These are phyloP conservation scores for Clausena lansium DNA, from an alignment of 345 rosid genomes.

Conservation along the genomic window DNA sequence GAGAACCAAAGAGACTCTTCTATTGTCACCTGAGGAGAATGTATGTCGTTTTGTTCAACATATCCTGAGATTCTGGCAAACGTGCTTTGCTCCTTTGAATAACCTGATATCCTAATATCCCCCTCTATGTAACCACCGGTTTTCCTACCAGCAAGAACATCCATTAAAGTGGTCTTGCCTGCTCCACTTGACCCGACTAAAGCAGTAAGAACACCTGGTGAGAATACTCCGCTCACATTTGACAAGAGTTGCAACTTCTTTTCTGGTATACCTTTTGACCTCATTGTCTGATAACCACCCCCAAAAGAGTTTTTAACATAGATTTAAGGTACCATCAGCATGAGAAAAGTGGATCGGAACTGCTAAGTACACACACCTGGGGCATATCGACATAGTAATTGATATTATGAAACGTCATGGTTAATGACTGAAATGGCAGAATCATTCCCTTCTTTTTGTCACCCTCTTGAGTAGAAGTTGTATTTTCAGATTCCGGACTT, in stretches of 20 bases:
- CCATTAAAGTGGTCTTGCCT: background rate
- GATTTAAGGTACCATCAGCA: background rate
- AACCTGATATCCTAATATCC: background rate
- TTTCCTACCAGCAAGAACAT: conserved; percentile 5
- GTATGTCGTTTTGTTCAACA: background rate
- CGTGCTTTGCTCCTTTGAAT: background rate
- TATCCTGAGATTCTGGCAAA: conserved; percentile 3
- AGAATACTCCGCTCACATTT: background rate
- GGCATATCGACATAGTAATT: conserved; percentile 94
- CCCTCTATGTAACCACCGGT: conserved; percentile 5
- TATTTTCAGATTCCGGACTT: background rate
- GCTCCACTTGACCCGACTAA: background rate
- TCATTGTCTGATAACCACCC: background rate
- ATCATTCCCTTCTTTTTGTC: conserved; percentile 77
- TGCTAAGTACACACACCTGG: conserved; percentile 37
- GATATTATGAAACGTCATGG: conserved; percentile 89
- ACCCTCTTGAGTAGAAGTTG: conserved; percentile 25
- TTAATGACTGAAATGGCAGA: conserved; percentile 82
- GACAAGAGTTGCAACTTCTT: background rate
- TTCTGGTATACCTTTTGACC: background rate
- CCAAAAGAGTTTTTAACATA: background rate
- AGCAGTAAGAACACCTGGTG: background rate
- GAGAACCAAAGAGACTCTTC: background rate
- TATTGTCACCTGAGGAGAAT: conserved; percentile 3
- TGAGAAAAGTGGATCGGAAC: background rate